phyloP scores from a whole-genome alignment of 129 eudicot species.

The Rutidosis leptorrhynchoides region DNA sequence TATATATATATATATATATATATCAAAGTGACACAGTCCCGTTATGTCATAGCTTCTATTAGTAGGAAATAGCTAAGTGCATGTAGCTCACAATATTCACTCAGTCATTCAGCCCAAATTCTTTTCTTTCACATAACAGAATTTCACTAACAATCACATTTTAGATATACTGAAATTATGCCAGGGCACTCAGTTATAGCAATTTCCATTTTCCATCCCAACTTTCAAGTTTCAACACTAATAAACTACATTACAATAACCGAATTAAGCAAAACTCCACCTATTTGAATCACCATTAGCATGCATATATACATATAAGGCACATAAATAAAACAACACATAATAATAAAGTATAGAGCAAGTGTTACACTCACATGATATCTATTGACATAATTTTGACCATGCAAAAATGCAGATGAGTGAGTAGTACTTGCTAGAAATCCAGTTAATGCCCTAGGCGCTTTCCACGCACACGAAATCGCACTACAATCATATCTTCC shows the following conservation, averaged over 20 bases:
- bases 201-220: constrained; percentile 1
- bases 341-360: constrained; percentile 14
- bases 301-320: background rate
- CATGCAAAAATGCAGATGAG: constrained; percentile 26
- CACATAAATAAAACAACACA: background rate
- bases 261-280: background rate
- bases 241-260: background rate
- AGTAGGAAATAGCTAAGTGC: constrained; percentile 1
- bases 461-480: constrained; percentile 72
- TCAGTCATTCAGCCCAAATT: background rate
- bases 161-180: background rate
- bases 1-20: too few relatives aligned
- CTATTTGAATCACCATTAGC: background rate
- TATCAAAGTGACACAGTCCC: background rate
- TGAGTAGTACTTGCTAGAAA: constrained; percentile 73
- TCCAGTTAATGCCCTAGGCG: constrained; percentile 82
- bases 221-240: constrained; percentile 3
- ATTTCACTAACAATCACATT: background rate
- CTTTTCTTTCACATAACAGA: background rate
- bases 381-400: constrained; percentile 31
- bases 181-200: background rate
- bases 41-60: constrained; percentile 9
- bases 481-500: constrained; percentile 65
- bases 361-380: constrained; percentile 20
- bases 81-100: background rate